Evolutionary conservation across 345 rosid species (phyloP), one percentile per base, ranked within the genome.

Genomic region (Euphorbia lathyris): DNA sequence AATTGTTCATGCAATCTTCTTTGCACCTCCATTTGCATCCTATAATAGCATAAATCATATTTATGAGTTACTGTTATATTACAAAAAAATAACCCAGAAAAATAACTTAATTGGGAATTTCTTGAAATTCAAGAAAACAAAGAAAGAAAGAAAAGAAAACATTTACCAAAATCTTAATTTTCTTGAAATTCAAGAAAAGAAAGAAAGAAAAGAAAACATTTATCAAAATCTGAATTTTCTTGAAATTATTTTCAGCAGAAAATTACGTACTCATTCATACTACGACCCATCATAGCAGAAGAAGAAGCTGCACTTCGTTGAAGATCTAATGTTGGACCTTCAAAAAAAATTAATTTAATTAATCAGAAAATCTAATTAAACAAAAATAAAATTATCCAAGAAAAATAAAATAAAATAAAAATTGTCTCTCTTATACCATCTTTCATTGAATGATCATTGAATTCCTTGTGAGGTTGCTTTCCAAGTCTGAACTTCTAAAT

Each of bases 21-120:
- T 74, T 92, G 99, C 76, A 96, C 99, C 89, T 92, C 99, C 96
- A 92, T 92, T 86, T 96, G 99, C 97, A 92, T 96, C 88, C 99
- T 92, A 80, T n/a, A 34, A 77, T 83, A 25, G 78, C 79, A 86
- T 78, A 81, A 84, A 80, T 77, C 77, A 83, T 73, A 72, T 45
- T 45, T 70, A 79, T 83, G 78, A 88, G 86, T 82, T 79, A 73
- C 72, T 73, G 71, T 64, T 59, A 69, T 34, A 71, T 74, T 19
- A 71, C 69, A 69, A 29, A 20, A 27, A 27, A 57, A 57, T 4
- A 55, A 55, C 76, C 75, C 76, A 72, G 13, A 29, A 58, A 25
- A 27, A 5, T 30, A 22, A 52, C n/a, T 40, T 45, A 34, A 13
- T n/a, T 62, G 27, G 48, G 73, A 11, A 29, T 60, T 23, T 29